These are phyloP conservation scores for Sequoiadendron giganteum DNA, from an alignment of 75 land plant species.

Conservation along the genomic window DNA sequence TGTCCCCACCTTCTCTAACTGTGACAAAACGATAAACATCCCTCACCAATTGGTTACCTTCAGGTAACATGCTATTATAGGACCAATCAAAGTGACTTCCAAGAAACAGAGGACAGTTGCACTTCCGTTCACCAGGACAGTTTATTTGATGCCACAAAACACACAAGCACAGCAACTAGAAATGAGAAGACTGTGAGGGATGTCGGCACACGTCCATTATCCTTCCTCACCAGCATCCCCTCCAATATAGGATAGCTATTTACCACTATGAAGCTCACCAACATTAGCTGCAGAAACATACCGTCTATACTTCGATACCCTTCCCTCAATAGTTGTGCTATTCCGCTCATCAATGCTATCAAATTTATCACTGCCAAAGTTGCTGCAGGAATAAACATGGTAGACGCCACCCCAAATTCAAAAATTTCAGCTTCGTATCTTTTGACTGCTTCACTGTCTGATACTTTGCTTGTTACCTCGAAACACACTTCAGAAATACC, in stretches of 20 bases:
- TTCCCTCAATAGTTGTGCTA: not conserved
- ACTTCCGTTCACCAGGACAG: not conserved
- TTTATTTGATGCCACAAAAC: conserved; percentile 2
- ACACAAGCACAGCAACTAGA: not conserved
- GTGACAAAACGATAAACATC: too few relatives aligned
- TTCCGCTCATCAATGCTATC: conserved; percentile 10
- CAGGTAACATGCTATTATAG: too few relatives aligned
- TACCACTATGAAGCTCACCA: conserved; percentile 8
- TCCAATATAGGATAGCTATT: conserved; percentile 24
- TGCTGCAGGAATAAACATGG: not conserved
- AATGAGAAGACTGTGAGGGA: conserved; percentile 11
- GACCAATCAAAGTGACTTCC: too few relatives aligned
- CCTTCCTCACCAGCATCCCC: conserved; percentile 30
- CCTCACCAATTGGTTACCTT: too few relatives aligned
- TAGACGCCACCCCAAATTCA: not conserved
- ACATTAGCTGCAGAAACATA: conserved; percentile 16
- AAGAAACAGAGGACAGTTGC: too few relatives aligned
- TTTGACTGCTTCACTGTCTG: conserved; percentile 15
- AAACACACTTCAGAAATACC: conserved; percentile 17
- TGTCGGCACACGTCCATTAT: conserved; percentile 17
- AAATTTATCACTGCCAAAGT: not conserved
- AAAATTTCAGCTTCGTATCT: conserved; percentile 18
- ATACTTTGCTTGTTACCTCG: conserved; percentile 19
- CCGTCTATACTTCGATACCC: conserved; percentile 3
- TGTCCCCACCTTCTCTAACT: too few relatives aligned